Evolutionary conservation across 179 eudicot species (phyloP).

Genomic region (Spinacia oleracea): DNA sequence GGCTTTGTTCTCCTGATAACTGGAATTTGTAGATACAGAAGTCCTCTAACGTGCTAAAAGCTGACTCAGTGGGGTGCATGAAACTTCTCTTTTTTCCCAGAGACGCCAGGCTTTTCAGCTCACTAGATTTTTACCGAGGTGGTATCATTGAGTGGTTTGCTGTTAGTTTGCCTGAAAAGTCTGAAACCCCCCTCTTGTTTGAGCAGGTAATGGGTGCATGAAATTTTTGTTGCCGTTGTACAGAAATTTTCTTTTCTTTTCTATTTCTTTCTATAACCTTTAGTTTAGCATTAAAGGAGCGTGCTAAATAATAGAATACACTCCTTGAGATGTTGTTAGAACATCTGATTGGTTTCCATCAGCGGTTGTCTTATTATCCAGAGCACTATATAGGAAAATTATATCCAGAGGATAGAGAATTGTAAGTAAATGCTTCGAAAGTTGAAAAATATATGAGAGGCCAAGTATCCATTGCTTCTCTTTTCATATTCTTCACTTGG

Average conservation of each 20-base stretch:
- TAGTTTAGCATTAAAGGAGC: slow-evolving; percentile 30
- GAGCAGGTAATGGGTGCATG: slow-evolving; percentile 43
- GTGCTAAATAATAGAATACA: slow-evolving; percentile 37
- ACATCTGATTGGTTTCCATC: slow-evolving; percentile 31
- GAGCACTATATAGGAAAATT: slow-evolving; percentile 29
- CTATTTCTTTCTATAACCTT: slow-evolving; percentile 16
- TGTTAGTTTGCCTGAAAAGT: slow-evolving; percentile 7
- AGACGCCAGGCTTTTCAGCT: slow-evolving; percentile 14
- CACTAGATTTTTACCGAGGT: slow-evolving; percentile 8
- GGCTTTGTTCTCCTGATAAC: neutral
- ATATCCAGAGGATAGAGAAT: slow-evolving; percentile 33
- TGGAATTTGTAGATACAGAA: slow-evolving; percentile 21
- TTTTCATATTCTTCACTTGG: slow-evolving; percentile 4
- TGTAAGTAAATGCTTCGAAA: slow-evolving; percentile 36
- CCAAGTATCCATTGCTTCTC: slow-evolving; percentile 21
- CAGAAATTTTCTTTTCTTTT: slow-evolving; percentile 32
- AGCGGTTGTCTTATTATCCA: slow-evolving; percentile 28
- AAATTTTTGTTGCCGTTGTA: slow-evolving; percentile 47
- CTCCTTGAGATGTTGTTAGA: slow-evolving; percentile 26
- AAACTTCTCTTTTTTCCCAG: neutral
- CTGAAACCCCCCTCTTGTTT: slow-evolving; percentile 26
- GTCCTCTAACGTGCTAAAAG: slow-evolving; percentile 16
- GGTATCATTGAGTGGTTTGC: slow-evolving; percentile 6
- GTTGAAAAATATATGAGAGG: slow-evolving; percentile 23
- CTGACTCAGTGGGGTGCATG: slow-evolving; percentile 9